phyloP scores from a whole-genome alignment of 371 early-diverging fungal genomes.

The Mucor indicus region DNA sequence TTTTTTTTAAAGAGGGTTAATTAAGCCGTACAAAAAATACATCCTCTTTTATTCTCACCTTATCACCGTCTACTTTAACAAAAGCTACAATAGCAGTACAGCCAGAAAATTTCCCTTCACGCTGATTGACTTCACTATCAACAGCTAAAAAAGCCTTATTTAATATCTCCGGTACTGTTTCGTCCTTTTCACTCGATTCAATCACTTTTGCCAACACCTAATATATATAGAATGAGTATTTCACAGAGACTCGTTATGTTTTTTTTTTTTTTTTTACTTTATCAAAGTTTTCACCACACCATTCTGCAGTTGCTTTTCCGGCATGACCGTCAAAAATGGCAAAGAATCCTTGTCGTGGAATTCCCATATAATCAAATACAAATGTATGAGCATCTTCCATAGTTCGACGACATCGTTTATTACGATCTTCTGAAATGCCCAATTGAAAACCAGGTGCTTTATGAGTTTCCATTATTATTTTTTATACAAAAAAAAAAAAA shows the following conservation, averaged over 20 bases:
- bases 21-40: background rate
- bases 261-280: slow-evolving; percentile 46
- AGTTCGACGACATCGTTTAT: slow-evolving; percentile 86
- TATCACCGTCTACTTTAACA: slow-evolving; percentile 45
- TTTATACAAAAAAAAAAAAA: too few species aligned
- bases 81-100: slow-evolving; percentile 92
- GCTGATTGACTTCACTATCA: slow-evolving; percentile 75
- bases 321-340: slow-evolving; percentile 99
- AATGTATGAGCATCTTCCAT: slow-evolving; percentile 96
- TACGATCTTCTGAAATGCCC: slow-evolving; percentile 85
- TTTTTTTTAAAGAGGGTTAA: background rate
- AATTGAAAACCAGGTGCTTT: slow-evolving; percentile 43
- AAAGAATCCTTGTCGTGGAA: slow-evolving; percentile 86
- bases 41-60: slow-evolving; percentile 23
- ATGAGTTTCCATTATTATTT: too few species aligned
- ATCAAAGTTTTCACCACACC: slow-evolving; percentile 91
- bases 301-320: slow-evolving; percentile 93
- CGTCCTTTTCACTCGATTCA: slow-evolving; percentile 11
- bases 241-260: background rate
- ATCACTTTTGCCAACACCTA: slow-evolving; percentile 22
- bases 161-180: slow-evolving; percentile 74
- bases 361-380: slow-evolving; percentile 75
- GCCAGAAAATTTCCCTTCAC: slow-evolving; percentile 77
- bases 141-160: slow-evolving; percentile 81
- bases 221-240: background rate